Evolutionary conservation across 2,329 filamentous ascomycete genomes (phyloP), one percentile per base, ranked within the genome.

Genomic region (Monosporascus sp.): DNA sequence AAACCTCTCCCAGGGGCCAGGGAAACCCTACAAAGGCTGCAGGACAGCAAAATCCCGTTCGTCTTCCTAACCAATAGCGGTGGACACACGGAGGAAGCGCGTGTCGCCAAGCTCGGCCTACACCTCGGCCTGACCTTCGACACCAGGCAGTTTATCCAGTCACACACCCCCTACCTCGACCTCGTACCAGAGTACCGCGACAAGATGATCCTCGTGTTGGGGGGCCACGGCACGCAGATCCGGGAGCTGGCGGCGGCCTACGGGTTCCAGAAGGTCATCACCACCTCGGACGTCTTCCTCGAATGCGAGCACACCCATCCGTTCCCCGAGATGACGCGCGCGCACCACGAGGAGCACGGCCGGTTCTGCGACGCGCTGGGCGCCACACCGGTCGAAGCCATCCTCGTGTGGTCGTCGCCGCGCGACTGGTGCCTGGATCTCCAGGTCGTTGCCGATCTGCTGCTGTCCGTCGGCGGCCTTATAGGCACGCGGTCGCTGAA

Each of bases 31-130:
- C 67, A 72, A 9, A 76, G 78, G 53, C 79, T 90, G 11, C 82
- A 86, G 59, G 64, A 71, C n/a, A 74, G 82, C 51, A 68, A 73
- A 3, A 84, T 89, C 20, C 87, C 86, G 0, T 89, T 87, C 73
- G 87, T 90, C 63, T 79, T 90, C 47, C 76, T 90, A 51, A 90
- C 87, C 54, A 91, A 90, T 68, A 86, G 87, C 59, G 87, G 87
- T 46, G 87, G 87, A 44, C 82, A 82, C 60, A 81, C 81, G 52
- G 87, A 91, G 66, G 72, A 74, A 2, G 79, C 81, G 50, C 79
- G 86, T 48, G 81, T 86, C 37, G 73, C 73, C 17, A 81, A 85
- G 55, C 74, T 90, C 26, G 80, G 77, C 49, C 62, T 75, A 37
- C 80, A 81, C 53, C 60, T 70, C 5, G 58, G 55, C 2, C 73